These are phyloP conservation scores for Nothopassalora personata DNA, from an alignment of 2,329 filamentous ascomycete genomes.

Conservation along the genomic window DNA sequence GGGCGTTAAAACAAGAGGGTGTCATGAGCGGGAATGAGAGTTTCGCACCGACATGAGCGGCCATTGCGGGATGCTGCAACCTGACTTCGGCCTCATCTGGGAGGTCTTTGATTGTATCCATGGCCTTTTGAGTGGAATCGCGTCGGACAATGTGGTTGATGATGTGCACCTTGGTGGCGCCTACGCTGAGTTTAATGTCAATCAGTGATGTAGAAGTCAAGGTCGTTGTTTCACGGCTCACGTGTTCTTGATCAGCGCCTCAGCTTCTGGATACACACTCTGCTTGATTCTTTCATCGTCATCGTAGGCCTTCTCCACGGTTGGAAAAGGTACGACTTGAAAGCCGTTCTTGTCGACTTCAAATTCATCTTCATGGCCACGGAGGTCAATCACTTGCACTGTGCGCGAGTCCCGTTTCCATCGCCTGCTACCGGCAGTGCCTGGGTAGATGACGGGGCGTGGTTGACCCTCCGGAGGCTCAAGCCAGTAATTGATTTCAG, in stretches of 20 bases:
- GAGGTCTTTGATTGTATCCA: conserved; percentile 1
- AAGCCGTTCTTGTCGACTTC: conserved; percentile 9
- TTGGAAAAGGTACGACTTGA: conserved; percentile 1
- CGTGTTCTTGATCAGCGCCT: conserved; percentile 1
- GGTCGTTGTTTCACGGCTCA: background rate
- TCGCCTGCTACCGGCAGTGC: background rate
- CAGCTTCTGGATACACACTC: background rate
- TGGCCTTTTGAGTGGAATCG: background rate
- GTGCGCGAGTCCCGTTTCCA: background rate
- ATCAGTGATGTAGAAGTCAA: background rate
- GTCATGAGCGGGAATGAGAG: no score
- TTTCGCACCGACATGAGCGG: conserved; percentile 7
- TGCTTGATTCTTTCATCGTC: conserved; percentile 1
- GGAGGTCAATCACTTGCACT: background rate
- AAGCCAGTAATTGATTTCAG: background rate
- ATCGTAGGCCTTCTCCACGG: background rate
- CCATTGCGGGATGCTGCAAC: background rate
- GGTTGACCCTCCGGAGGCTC: background rate
- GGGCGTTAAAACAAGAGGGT: no score
- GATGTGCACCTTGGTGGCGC: conserved; percentile 2
- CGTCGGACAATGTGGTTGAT: conserved; percentile 1
- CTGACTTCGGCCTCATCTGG: background rate
- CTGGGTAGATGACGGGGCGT: background rate
- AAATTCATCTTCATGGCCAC: background rate
- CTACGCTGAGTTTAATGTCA: background rate